phyloP scores from a whole-genome alignment of 73 alveolate species.

The Paraurostyla sp. region DNA sequence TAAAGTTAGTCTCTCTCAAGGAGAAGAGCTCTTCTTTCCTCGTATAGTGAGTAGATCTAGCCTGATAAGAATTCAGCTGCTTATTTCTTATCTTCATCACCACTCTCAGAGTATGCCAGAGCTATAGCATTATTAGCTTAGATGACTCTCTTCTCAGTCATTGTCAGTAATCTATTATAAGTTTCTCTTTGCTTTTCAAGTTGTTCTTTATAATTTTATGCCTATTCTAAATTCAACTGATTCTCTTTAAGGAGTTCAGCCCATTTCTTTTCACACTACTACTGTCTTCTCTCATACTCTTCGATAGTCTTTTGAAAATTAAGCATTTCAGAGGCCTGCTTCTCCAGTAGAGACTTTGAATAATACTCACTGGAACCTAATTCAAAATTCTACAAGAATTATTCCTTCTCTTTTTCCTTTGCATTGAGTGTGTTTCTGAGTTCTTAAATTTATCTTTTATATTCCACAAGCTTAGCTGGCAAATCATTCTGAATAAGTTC shows the following conservation, averaged over 20 bases:
- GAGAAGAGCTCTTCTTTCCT: slow-evolving; percentile 24
- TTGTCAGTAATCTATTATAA: slow-evolving; percentile 27
- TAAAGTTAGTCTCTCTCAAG: slow-evolving; percentile 2
- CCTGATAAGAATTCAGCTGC: slow-evolving; percentile 49
- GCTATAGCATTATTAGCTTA: slow-evolving; percentile 59
- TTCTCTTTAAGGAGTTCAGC: slow-evolving; percentile 39
- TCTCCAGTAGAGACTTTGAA: slow-evolving; percentile 30
- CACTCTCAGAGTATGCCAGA: slow-evolving; percentile 48
- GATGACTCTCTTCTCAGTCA: slow-evolving; percentile 59
- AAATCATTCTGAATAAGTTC: slow-evolving; percentile 52
- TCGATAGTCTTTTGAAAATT: slow-evolving; percentile 33
- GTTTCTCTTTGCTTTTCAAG: slow-evolving; percentile 60
- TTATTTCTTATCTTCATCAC: slow-evolving; percentile 41
- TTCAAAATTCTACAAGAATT: slow-evolving; percentile 7
- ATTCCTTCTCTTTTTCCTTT: slow-evolving; percentile 49
- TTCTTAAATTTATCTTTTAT: slow-evolving; percentile 21
- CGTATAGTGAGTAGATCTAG: slow-evolving; percentile 41
- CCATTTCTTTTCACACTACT: slow-evolving; percentile 58
- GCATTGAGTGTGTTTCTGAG: slow-evolving; percentile 4
- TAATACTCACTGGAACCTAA: slow-evolving; percentile 46
- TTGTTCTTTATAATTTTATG: slow-evolving; percentile 2
- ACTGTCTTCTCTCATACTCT: slow-evolving; percentile 61
- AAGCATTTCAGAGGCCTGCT: slow-evolving; percentile 10
- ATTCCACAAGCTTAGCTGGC: slow-evolving; percentile 34
- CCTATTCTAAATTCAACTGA: not conserved